Conservation (phyloP, 1,139 yeast genomes). For the Pichia sp. region DNA sequence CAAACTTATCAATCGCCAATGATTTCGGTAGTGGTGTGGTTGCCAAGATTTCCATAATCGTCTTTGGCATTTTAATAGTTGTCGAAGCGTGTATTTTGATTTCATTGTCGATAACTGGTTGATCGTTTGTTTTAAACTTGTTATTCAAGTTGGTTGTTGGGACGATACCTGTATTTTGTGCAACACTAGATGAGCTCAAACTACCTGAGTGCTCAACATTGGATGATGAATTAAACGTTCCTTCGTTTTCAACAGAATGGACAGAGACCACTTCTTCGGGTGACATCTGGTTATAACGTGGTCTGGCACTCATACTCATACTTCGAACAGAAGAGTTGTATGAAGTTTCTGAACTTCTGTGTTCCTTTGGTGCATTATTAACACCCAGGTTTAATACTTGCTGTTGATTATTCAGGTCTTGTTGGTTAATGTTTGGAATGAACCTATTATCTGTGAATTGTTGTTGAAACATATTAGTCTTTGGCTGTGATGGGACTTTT, state of each 20-base stretch:
- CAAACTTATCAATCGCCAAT: constrained; percentile 37
- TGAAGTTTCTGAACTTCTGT: constrained; percentile 1
- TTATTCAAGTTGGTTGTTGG: constrained; percentile 19
- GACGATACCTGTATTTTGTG: constrained; percentile 9
- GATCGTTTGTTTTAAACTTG: constrained; percentile 18
- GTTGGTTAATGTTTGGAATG: no score
- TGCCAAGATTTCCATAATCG: constrained; percentile 48
- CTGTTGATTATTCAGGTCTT: constrained; percentile 1
- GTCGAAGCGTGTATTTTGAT: constrained; percentile 33
- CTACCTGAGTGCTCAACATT: constrained; percentile 8
- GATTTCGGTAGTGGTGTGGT: constrained; percentile 46
- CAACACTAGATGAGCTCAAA: constrained; percentile 4
- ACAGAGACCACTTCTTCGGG: constrained; percentile 11
- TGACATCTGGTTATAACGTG: constrained; percentile 3
- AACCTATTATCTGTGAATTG: no score
- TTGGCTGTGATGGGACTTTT: neutral
- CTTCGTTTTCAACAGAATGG: constrained; percentile 9
- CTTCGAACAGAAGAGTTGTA: neutral
- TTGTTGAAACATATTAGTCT: no score
- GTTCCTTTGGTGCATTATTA: neutral
- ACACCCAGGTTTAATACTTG: no score
- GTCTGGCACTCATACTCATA: neutral
- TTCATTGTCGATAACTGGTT: constrained; percentile 20
- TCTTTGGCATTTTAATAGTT: constrained; percentile 34
- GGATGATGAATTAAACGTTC: constrained; percentile 8